Conservation (phyloP, 345 rosid species). For the Eutrema japonicum region DNA sequence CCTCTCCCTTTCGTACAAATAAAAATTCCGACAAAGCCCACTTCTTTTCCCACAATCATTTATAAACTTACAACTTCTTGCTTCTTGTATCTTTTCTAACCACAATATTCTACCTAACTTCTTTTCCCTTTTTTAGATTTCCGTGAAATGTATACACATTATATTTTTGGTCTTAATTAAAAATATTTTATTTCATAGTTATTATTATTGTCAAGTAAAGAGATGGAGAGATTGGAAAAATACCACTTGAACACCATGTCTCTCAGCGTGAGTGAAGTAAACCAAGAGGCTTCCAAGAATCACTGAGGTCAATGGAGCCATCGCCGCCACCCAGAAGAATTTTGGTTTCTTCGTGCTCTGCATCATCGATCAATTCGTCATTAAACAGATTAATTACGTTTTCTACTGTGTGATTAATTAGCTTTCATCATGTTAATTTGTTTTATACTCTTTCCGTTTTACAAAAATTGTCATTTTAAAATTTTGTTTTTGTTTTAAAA, state of each 20-base stretch:
- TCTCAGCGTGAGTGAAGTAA: slow-evolving; percentile 86
- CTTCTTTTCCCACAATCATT: slow-evolving; percentile 18
- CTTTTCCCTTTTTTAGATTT: not conserved
- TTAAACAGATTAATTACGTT: not conserved
- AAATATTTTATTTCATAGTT: not conserved
- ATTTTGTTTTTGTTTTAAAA: too few species aligned
- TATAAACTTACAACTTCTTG: slow-evolving; percentile 18
- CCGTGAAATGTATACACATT: not conserved
- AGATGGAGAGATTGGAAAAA: not conserved
- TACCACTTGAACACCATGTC: slow-evolving; percentile 96
- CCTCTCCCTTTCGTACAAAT: slow-evolving; percentile 18
- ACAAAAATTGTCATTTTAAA: too few species aligned
- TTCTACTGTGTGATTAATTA: not conserved
- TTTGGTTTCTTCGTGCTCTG: slow-evolving; percentile 77
- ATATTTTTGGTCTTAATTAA: not conserved
- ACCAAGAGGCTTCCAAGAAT: slow-evolving; percentile 85
- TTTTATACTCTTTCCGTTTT: too few species aligned
- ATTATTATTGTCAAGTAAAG: not conserved
- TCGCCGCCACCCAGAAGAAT: slow-evolving; percentile 87
- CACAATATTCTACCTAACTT: slow-evolving; percentile 31
- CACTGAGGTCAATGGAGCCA: slow-evolving; percentile 91
- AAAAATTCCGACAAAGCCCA: not conserved
- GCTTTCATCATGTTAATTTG: not conserved
- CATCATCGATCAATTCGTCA: slow-evolving; percentile 6
- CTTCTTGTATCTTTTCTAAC: slow-evolving; percentile 32